Percentiles rank a stretch among this genome's conserved stretches.
Conservation (phyloP, 169 alveolate genomes). For the Cryptosporidium meleagridis region DNA sequence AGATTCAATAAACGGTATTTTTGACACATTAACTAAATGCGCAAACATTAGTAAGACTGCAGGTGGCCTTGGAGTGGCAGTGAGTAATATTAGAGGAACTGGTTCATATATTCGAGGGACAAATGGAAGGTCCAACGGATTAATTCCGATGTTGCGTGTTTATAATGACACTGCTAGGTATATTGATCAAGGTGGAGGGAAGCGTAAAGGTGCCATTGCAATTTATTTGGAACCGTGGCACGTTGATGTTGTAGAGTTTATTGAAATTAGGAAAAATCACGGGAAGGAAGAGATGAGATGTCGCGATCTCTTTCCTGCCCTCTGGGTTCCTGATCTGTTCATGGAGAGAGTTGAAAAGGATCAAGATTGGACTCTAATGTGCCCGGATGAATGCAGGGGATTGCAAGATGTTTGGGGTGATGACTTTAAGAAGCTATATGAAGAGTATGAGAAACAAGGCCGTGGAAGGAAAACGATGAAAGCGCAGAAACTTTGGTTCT, state of each 20-base stretch:
- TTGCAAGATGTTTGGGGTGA: constrained; percentile 94
- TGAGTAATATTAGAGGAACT: constrained; percentile 94
- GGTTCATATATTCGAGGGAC: constrained; percentile 97
- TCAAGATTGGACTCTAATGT: constrained; percentile 96
- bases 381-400: constrained; percentile 99
- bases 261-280: constrained; percentile 94
- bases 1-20: constrained; percentile 98
- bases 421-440: constrained; percentile 93
- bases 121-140: constrained; percentile 97
- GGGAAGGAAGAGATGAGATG: constrained; percentile 98
- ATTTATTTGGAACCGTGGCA: constrained; percentile 99
- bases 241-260: constrained; percentile 95
- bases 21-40: constrained; percentile 93
- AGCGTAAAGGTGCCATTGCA: constrained; percentile 98
- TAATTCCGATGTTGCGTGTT: constrained; percentile 98
- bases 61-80: constrained; percentile 98
- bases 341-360: constrained; percentile 97
- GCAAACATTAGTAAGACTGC: constrained; percentile 98
- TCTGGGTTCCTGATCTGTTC: constrained; percentile 99
- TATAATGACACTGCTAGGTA: constrained; percentile 90
- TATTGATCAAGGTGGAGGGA: constrained; percentile 90
- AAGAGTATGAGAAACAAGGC: constrained; percentile 85
- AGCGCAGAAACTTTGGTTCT: constrained; percentile 97
- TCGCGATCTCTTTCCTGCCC: constrained; percentile 97
- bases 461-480: constrained; percentile 94